Percentiles rank a stretch among this genome's conserved stretches.
phyloP scores from a whole-genome alignment of 176 grass and related monocot species.

The Stipa capillata region DNA sequence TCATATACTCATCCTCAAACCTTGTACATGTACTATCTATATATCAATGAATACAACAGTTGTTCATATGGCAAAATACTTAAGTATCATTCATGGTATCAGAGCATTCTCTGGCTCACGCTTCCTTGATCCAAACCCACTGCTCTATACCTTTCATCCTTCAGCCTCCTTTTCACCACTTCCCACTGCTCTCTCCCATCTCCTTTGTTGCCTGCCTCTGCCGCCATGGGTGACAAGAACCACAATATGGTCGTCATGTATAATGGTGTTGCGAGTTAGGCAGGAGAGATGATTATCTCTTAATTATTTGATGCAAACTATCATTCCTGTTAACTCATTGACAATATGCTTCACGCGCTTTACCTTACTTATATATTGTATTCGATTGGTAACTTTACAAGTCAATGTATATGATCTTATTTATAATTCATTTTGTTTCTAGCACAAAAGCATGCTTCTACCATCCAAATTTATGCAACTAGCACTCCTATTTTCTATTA shows the following conservation, averaged over 20 bases:
- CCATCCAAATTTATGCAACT: background rate
- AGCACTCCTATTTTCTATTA: background rate
- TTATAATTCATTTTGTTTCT: background rate
- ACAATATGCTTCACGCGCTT: background rate
- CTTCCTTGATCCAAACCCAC: background rate
- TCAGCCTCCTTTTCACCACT: background rate
- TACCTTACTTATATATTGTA: background rate
- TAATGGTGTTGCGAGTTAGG: background rate
- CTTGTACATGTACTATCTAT: background rate
- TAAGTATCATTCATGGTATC: background rate
- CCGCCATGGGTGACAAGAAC: too few relatives aligned
- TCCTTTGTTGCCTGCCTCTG: too few relatives aligned
- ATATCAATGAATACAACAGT: background rate
- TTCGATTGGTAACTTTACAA: background rate
- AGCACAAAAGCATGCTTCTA: background rate
- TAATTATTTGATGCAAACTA: background rate
- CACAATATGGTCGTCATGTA: too few relatives aligned
- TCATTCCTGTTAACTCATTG: slow-evolving; percentile 1
- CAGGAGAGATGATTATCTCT: background rate
- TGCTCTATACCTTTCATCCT: background rate
- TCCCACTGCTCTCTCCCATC: background rate
- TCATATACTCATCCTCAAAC: background rate
- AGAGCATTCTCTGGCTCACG: background rate
- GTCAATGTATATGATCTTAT: background rate
- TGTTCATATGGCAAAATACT: background rate